Conservation (phyloP, 2,329 filamentous ascomycete genomes). For the Sphaerostilbella broomeana region DNA sequence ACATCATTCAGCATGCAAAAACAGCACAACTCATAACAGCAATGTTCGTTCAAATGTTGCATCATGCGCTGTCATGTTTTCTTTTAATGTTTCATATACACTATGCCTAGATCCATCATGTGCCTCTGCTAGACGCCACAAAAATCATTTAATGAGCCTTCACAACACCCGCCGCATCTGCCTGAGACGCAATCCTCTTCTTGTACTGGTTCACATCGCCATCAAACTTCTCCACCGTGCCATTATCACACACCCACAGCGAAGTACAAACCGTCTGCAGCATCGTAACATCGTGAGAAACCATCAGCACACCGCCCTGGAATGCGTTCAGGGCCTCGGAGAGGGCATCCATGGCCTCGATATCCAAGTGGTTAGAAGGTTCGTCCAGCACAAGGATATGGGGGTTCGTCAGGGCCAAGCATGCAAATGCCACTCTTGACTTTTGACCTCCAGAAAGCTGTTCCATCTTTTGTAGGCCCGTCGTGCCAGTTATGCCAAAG, state of each 20-base stretch:
- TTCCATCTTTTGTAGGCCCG: slow-evolving; percentile 92
- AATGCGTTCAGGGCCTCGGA: slow-evolving; percentile 78
- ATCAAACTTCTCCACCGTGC: slow-evolving; percentile 91
- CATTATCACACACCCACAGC: slow-evolving; percentile 93
- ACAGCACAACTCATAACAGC: no score
- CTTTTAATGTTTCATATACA: no score
- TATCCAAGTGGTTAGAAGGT: slow-evolving; percentile 97
- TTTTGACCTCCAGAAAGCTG: slow-evolving; percentile 95
- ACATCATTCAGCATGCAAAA: no score
- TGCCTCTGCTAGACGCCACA: no score
- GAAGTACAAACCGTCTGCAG: slow-evolving; percentile 90
- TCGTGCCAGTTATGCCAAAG: slow-evolving; percentile 86
- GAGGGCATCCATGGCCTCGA: slow-evolving; percentile 97
- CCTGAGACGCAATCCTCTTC: slow-evolving; percentile 88
- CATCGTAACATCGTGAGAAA: slow-evolving; percentile 99
- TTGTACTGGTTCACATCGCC: slow-evolving; percentile 96
- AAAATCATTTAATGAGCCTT: slow-evolving; percentile 45
- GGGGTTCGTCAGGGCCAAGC: slow-evolving; percentile 83
- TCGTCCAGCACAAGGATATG: slow-evolving; percentile 98
- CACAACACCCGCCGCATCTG: slow-evolving; percentile 81
- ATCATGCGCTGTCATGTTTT: no score
- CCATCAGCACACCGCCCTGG: slow-evolving; percentile 94
- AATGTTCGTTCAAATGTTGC: no score
- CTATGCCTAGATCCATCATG: no score
- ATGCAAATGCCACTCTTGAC: slow-evolving; percentile 97